Conservation (phyloP, 345 rosid species). For the Raphanus sativus region DNA sequence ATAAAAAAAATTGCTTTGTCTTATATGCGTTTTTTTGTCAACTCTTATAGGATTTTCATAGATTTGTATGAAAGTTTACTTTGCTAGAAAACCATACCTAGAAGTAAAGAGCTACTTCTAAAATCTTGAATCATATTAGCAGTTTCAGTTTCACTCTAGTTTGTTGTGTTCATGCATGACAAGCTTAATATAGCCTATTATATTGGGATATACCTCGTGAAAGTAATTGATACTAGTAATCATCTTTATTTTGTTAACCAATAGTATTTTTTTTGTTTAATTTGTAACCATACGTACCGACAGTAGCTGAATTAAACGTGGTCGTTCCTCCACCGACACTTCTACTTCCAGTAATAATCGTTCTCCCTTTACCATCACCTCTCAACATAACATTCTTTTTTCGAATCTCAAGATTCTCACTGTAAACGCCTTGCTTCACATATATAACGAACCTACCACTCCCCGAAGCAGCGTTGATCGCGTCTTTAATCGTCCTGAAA, state of each 20-base stretch:
- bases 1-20: not conserved
- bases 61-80: not conserved
- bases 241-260: not conserved
- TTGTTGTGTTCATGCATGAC: constrained; percentile 5
- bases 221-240: not conserved
- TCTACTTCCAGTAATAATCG: constrained; percentile 76
- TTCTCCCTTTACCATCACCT: constrained; percentile 74
- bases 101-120: not conserved
- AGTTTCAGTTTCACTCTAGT: not conserved
- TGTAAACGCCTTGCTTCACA: constrained; percentile 72
- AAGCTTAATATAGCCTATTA: not conserved
- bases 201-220: not conserved
- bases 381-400: constrained; percentile 72
- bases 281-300: constrained; percentile 57
- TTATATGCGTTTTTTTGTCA: no score
- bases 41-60: not conserved
- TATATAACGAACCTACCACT: constrained; percentile 66
- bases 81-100: not conserved
- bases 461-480: constrained; percentile 62
- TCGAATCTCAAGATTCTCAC: constrained; percentile 61
- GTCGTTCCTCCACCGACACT: constrained; percentile 88
- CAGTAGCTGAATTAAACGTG: constrained; percentile 83
- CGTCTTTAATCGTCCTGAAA: constrained; percentile 62
- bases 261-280: not conserved
- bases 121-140: not conserved